Base-by-base conservation (phyloP, 495 filamentous ascomycete species). In the Talaromyces liani region DNA sequence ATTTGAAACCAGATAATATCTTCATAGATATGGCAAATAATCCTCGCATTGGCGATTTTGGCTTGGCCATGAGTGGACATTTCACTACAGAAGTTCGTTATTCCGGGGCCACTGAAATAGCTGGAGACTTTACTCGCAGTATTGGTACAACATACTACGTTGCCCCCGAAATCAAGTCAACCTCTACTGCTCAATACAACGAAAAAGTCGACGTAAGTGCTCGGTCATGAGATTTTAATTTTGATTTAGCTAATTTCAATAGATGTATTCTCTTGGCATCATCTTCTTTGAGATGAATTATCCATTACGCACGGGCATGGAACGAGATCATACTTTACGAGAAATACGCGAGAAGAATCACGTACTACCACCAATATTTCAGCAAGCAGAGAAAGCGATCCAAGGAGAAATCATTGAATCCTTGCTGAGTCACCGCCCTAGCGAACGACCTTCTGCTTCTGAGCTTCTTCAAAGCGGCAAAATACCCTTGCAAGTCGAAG, bases 221-320 rank as follows among this genome's bases (percentile, higher is more conserved):
- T 59, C 58, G n/a, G 24, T 16, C 4, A 63, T n/a, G 25, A 22
- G 7, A 56, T 18, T 36, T 2, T 14, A 10, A 18, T 63, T 69
- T 33, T 59, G 72, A 53, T 66, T 55, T 12, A n/a, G 22, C 18
- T 60, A 25, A 47, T 31, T 12, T 16, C 41, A 41, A 6, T 64
- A 90, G 85, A 97, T 98, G 93, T 98, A 92, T 70, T 97, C 95
- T 0, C 78, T 98, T 31, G 94, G 94, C 9, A 89, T 98, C 54
- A 98, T 98, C 63, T 96, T 98, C 74, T 96, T 98, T 67, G 94
- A 98, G 72, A 98, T 98, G 93, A 94, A 90, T 65, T 87, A 92
- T 68, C 80, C 87, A 29, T 80, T 95, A 3, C 86, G 88, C 58
- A 86, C 89, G 1, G 88, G 86, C 0, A 98, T 98, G 92, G 92